Evolutionary conservation across 352 stramenopile genomes (phyloP).

Genomic region (Globisporangium barbulae): DNA sequence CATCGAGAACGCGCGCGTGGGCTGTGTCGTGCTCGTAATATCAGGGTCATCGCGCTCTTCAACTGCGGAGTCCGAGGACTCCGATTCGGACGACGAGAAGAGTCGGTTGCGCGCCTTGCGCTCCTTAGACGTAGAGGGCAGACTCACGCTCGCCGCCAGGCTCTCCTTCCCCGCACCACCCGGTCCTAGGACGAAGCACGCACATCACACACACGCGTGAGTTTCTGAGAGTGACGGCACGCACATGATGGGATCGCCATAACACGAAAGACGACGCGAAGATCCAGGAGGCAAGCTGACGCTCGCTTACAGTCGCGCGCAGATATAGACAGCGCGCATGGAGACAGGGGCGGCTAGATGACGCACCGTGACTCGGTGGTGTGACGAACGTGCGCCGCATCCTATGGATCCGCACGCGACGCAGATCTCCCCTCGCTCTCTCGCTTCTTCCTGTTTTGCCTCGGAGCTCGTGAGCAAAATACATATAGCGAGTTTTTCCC

Average conservation of each 20-base stretch:
- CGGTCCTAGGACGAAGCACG: background rate
- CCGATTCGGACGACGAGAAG: conserved; percentile 23
- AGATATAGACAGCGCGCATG: background rate
- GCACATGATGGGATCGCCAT: background rate
- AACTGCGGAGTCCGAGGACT: conserved; percentile 14
- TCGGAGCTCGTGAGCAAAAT: too few relatives aligned
- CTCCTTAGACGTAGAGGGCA: conserved; percentile 13
- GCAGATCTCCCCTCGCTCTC: background rate
- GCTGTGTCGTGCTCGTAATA: background rate
- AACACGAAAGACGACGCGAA: background rate
- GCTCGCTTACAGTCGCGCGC: too few relatives aligned
- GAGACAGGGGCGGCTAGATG: background rate
- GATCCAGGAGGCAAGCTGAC: background rate
- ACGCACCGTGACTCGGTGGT: conserved; percentile 1
- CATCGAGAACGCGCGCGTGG: conserved; percentile 12
- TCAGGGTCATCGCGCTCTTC: conserved; percentile 4
- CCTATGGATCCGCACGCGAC: background rate
- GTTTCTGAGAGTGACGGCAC: background rate
- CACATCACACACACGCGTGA: background rate
- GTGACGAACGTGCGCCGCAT: conserved; percentile 9
- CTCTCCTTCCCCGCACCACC: conserved; percentile 7
- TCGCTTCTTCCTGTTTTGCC: conserved; percentile 1
- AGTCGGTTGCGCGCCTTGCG: conserved; percentile 18
- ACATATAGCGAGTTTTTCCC: too few relatives aligned
- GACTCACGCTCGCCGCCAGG: conserved; percentile 1